Conservation (phyloP, 2,329 filamentous ascomycete species). For the Clarireedia homoeocarpa region DNA sequence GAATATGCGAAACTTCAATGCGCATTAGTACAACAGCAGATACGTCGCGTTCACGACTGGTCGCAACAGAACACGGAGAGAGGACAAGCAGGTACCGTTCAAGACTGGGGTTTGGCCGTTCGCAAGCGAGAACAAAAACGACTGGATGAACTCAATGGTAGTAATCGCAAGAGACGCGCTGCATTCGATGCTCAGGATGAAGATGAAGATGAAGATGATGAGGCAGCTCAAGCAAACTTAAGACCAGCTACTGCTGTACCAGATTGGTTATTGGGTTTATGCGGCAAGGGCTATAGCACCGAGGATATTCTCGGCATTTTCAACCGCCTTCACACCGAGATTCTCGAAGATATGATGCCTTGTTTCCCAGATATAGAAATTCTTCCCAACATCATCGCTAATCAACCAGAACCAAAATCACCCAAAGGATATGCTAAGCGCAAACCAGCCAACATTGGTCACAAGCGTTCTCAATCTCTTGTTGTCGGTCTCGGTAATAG, state of each 20-base stretch:
- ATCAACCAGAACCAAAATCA: slow-evolving; percentile 24
- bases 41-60: slow-evolving; percentile 57
- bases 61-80: slow-evolving; percentile 39
- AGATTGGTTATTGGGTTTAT: slow-evolving; percentile 26
- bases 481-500: slow-evolving; percentile 12
- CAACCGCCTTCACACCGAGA: slow-evolving; percentile 29
- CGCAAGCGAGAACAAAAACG: slow-evolving; percentile 58
- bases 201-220: slow-evolving; percentile 22
- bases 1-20: slow-evolving; percentile 57
- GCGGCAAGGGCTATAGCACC: slow-evolving; percentile 29
- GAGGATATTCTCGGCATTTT: slow-evolving; percentile 31
- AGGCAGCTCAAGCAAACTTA: slow-evolving; percentile 11
- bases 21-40: slow-evolving; percentile 54
- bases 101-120: slow-evolving; percentile 53
- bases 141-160: slow-evolving; percentile 34
- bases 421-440: slow-evolving; percentile 26
- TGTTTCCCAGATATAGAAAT: slow-evolving; percentile 35
- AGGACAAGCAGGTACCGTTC: slow-evolving; percentile 38
- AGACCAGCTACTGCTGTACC: slow-evolving; percentile 29
- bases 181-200: slow-evolving; percentile 18
- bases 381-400: slow-evolving; percentile 30
- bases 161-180: slow-evolving; percentile 23
- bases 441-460: slow-evolving; percentile 11
- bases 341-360: slow-evolving; percentile 29
- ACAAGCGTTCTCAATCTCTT: slow-evolving; percentile 29